These are phyloP conservation scores for Themeda triandra DNA, from an alignment of 176 grass and related monocot species.

Conservation along the genomic window DNA sequence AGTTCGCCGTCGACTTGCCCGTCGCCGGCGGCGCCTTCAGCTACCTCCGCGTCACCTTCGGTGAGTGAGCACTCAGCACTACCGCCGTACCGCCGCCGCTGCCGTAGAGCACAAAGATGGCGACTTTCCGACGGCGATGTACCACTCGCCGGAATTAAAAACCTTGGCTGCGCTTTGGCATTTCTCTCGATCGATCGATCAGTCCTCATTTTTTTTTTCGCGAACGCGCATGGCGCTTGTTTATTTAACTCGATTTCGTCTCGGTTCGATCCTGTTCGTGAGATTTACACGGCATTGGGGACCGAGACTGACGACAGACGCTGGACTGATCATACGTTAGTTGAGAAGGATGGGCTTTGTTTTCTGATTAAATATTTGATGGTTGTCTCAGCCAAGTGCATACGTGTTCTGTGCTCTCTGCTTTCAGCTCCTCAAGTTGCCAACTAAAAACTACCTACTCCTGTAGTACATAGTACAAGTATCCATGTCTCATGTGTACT, in stretches of 20 bases:
- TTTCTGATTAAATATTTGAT: constrained; percentile 1
- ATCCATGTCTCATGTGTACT: neutral
- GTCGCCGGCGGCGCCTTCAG: constrained; percentile 74
- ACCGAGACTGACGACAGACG: neutral
- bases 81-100: neutral
- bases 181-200: neutral
- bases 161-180: neutral
- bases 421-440: constrained; percentile 7
- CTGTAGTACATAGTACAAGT: neutral
- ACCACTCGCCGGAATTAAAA: neutral
- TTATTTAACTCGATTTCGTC: neutral
- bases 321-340: neutral
- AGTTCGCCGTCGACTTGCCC: constrained; percentile 97
- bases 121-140: neutral
- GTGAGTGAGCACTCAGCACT: constrained; percentile 37
- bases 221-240: too few relatives aligned
- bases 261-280: neutral
- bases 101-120: neutral
- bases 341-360: neutral
- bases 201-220: too few relatives aligned
- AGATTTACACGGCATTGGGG: constrained; percentile 21
- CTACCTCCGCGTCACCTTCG: constrained; percentile 88
- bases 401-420: neutral
- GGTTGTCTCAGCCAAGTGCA: neutral
- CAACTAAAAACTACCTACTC: neutral